Evolutionary conservation across 2,329 filamentous ascomycete species (phyloP), one percentile per base, ranked within the genome.

Genomic region (Orbilia ellipsospora): DNA sequence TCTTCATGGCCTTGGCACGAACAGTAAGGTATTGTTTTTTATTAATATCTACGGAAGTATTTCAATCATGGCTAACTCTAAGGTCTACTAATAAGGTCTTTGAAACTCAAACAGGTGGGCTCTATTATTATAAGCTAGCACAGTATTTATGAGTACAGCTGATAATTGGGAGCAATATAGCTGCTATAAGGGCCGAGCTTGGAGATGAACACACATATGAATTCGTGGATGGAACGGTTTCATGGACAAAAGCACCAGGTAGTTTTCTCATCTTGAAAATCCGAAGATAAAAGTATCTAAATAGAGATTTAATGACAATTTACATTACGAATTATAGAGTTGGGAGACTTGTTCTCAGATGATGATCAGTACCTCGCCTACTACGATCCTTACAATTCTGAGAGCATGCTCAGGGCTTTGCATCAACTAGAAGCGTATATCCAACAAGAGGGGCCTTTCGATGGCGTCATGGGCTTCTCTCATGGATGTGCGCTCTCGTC

Each of bases 311-410:
- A 8, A 20, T 18, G 7, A 10, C 2, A 57, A 18, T 15, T 44
- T 36, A 12, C 31, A 4, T 45, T 20, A 7, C 40, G 12, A 56
- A 6, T n/a, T 13, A 50, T 28, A 72, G 67, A 72, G 5, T 52
- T 72, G 40, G 67, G 68, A n/a, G 28, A 42, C 8, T 2, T 73
- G 20, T 73, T 65, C 16, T 73, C 68, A 1, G 60, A 73, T 45
- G 68, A 73, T 5, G 68, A 73, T 15, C 59, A 65, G 18, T 73
- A 73, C 45, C 62, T 73, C 16, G 61, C 68, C 2, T 73, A 73
- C 48, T 73, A 59, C 26, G 68, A 73, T 26, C 68, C 68, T 13
- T 60, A 42, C 2, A 64, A 65, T 42, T 12, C 68, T 2, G 3
- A 26, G 4, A 64, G 60, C 28, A 59, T 73, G 28, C n/a, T 51